Conservation (phyloP, 371 early-diverging fungal species). For the Capillidium heterosporum region DNA sequence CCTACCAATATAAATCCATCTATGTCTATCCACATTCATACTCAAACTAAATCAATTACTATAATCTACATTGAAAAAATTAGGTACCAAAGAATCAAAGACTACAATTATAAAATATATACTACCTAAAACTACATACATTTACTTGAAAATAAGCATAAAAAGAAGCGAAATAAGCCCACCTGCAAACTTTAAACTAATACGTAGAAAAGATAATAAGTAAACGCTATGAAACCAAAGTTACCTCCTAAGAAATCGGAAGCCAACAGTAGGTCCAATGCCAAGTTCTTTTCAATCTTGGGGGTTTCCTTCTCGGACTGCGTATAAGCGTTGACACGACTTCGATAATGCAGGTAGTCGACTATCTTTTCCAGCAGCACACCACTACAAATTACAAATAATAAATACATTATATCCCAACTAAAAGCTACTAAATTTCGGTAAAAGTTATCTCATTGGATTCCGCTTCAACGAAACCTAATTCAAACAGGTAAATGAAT, state of each 20-base stretch:
- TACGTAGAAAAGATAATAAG: too few relatives aligned
- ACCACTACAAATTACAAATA: background rate
- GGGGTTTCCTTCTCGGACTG: background rate
- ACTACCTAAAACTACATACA: too few relatives aligned
- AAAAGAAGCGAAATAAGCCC: too few relatives aligned
- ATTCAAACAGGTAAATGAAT: background rate
- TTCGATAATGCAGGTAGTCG: background rate
- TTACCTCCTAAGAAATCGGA: constrained; percentile 1
- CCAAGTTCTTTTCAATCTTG: background rate
- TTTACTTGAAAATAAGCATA: too few relatives aligned
- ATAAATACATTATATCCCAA: background rate
- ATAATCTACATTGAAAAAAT: too few relatives aligned
- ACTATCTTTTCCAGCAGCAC: background rate
- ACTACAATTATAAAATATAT: too few relatives aligned
- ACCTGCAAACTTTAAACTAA: too few relatives aligned
- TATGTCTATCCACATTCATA: too few relatives aligned
- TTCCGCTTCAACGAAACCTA: background rate
- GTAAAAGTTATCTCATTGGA: background rate
- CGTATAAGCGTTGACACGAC: background rate
- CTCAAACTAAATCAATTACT: too few relatives aligned
- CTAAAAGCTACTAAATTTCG: background rate
- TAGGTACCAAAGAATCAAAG: too few relatives aligned
- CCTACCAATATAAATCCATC: too few relatives aligned
- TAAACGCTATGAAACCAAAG: background rate
- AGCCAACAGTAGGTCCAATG: background rate